Percentiles rank a stretch among this genome's conserved stretches.
These are phyloP conservation scores for Boletus subcaerulescens DNA, from an alignment of 768 basidiomycete species.

Conservation along the genomic window DNA sequence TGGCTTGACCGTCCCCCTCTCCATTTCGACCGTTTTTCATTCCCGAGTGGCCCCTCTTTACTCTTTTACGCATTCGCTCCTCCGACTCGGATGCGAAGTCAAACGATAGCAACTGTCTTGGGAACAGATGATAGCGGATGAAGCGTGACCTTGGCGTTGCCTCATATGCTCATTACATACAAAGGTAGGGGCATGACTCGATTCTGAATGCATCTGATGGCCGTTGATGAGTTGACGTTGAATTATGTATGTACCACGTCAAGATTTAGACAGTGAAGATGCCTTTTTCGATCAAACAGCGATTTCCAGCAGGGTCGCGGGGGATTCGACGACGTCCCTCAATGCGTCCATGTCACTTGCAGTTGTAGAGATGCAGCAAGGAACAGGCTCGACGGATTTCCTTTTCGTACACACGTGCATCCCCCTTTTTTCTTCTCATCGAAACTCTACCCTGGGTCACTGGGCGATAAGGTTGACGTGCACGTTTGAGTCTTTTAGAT, in stretches of 20 bases:
- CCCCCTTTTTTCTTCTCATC: no score
- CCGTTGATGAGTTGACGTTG: constrained; percentile 17
- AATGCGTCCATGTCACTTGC: not conserved
- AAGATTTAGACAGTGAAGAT: not conserved
- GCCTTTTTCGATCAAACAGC: not conserved
- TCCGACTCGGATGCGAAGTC: not conserved
- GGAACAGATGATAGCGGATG: not conserved
- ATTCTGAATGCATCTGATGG: constrained; percentile 18
- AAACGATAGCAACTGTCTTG: not conserved
- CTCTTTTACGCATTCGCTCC: not conserved
- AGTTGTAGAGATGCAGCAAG: not conserved
- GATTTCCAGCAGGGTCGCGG: constrained; percentile 1
- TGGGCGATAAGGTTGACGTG: no score
- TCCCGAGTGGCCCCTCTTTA: constrained; percentile 2
- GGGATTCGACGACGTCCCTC: not conserved
- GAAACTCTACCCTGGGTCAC: no score
- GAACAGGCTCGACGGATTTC: not conserved
- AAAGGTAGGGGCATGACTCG: constrained; percentile 5
- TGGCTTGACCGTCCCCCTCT: not conserved
- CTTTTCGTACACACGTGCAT: no score
- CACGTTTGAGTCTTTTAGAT: no score
- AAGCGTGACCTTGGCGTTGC: not conserved
- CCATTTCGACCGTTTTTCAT: constrained; percentile 6
- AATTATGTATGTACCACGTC: constrained; percentile 5
- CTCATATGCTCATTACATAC: constrained; percentile 12